Evolutionary conservation across 352 stramenopile genomes (phyloP), one percentile per base, ranked within the genome.

Genomic region (Pythium grandisporangium): DNA sequence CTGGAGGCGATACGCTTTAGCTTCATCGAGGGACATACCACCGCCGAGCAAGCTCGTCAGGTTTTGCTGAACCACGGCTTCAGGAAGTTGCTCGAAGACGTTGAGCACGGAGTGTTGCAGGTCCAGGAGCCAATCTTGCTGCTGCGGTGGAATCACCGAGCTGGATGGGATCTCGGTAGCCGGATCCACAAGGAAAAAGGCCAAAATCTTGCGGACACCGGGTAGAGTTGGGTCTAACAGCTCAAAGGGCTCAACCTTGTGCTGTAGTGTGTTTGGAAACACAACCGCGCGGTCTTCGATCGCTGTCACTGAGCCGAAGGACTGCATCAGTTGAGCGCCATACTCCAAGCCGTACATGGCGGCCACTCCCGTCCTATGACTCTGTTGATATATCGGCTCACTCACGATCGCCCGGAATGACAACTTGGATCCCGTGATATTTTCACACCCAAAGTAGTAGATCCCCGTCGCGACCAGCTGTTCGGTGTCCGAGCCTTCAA

Each of bases 381-480:
- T 55, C 27, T 69, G 53, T n/a, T 68, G 27, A 19, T 63, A 66
- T 2, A 26, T 30, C 8, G 53, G 54, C 7, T 63, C 58, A 0
- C 63, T 29, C 5, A 66, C 50, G 36, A 53, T 48, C 8, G 49
- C 38, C 7, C 62, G 56, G 46, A 81, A 76, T 7, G 42, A 35
- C 8, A 81, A 40, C 0, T 47, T 38, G n/a, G 65, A 76, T n/a
- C 60, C 44, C 13, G 51, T 66, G 37, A 77, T 57, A 33, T 81
- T 78, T 30, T 76, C 54, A 16, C 36, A 59, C 14, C 35, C 61
- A 54, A 76, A 74, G 51, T 82, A 78, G 38, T 71, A 70, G 22
- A 76, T 56, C 3, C 57, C 63, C 16, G 61, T 74, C 3, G 60
- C 61, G n/a, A 70, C 37, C 35, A 82, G 78, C 13, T 55, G 43